A percentile compares a stretch with the other conserved stretches of the same genome.
Evolutionary conservation across 768 basidiomycete genomes (phyloP).

Genomic region (Floccularia luteovirens): DNA sequence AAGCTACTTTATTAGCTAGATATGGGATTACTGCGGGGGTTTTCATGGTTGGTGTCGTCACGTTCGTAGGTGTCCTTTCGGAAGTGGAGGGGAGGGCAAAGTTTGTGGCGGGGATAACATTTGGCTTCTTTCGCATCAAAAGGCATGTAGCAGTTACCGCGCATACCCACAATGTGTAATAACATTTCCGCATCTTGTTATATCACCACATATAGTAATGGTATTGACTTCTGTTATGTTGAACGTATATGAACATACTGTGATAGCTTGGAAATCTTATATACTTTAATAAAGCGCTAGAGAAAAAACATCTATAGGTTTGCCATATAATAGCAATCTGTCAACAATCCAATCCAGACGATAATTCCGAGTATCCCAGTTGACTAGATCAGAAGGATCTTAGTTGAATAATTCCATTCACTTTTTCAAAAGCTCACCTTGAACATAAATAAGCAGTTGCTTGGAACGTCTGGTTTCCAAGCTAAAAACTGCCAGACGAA

Average conservation of each 20-base stretch:
- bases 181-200: too few species aligned
- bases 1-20: not conserved
- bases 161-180: too few species aligned
- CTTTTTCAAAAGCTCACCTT: not conserved
- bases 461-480: not conserved
- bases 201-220: not conserved
- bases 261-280: not conserved
- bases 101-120: not conserved
- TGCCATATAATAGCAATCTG: not conserved
- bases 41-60: not conserved
- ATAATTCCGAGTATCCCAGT: not conserved
- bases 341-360: not conserved
- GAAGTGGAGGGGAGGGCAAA: not conserved
- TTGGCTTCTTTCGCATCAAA: too few species aligned
- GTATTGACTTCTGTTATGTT: not conserved
- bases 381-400: not conserved
- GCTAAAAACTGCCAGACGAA: slow-evolving; percentile 5
- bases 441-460: not conserved
- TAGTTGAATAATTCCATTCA: not conserved
- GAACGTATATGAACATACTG: not conserved
- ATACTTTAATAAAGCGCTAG: not conserved
- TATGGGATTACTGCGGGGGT: not conserved
- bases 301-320: not conserved
- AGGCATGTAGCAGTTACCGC: too few species aligned
- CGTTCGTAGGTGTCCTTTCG: not conserved